A percentile compares a stretch with the other conserved stretches of the same genome.
phyloP scores from a whole-genome alignment of 1,284 basidiomycete genomes.

The Trichosporon ovoides region DNA sequence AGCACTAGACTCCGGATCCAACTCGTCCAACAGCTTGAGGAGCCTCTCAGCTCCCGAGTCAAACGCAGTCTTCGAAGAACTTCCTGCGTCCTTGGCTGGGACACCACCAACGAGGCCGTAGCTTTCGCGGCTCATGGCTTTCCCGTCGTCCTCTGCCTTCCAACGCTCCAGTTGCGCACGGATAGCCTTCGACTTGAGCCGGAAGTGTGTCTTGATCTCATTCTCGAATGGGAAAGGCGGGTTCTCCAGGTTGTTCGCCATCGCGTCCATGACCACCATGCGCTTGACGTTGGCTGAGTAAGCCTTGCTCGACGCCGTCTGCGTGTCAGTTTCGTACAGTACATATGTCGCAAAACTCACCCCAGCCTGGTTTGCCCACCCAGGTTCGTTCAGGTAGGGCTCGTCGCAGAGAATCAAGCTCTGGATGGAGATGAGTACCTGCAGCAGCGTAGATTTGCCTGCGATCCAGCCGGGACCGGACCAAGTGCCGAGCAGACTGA shows the following conservation, averaged over 20 bases:
- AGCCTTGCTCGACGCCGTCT: conserved; percentile 55
- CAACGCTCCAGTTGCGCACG: conserved; percentile 62
- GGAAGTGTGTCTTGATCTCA: conserved; percentile 80
- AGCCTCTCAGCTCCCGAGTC: conserved; percentile 22
- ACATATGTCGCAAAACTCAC: conserved; percentile 53
- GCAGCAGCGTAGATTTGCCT: conserved; percentile 75
- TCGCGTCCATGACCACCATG: conserved; percentile 80
- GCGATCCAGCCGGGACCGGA: conserved; percentile 78
- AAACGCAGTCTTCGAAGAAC: conserved; percentile 14
- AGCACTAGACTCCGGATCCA: neutral
- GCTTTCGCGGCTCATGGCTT: conserved; percentile 6
- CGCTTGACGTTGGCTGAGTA: conserved; percentile 72
- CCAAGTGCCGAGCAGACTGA: conserved; percentile 88
- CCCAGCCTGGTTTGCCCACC: conserved; percentile 67
- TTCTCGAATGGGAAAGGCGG: conserved; percentile 63
- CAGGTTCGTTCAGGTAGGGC: conserved; percentile 83
- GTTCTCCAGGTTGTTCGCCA: conserved; percentile 63
- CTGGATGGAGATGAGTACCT: conserved; percentile 77
- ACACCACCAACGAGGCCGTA: neutral
- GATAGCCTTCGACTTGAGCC: conserved; percentile 70
- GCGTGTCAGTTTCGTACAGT: conserved; percentile 5
- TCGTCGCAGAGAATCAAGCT: conserved; percentile 87
- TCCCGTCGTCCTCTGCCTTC: conserved; percentile 32
- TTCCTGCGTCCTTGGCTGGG: neutral
- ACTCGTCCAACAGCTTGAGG: conserved; percentile 24